These are phyloP conservation scores for Arabidopsis hybrid DNA, from an alignment of 441 rosid species.

Conservation along the genomic window DNA sequence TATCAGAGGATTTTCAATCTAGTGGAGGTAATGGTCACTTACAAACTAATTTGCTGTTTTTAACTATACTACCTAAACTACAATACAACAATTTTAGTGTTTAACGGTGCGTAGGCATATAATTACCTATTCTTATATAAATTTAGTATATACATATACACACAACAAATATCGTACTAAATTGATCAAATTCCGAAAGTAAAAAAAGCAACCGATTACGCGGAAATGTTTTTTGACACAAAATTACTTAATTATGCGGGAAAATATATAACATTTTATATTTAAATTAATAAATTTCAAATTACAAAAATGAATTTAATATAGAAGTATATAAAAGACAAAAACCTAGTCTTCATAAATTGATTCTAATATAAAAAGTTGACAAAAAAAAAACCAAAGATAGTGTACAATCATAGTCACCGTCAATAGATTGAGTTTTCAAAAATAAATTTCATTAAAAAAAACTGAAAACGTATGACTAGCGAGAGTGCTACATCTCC, in stretches of 20 bases:
- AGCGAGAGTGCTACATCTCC: conserved; percentile 31
- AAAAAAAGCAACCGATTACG: neutral
- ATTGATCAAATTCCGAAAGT: neutral
- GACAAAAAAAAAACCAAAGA: neutral
- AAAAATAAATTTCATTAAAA: too few species aligned
- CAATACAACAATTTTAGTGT: too few species aligned
- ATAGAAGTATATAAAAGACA: too few species aligned
- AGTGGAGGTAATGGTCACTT: too few species aligned
- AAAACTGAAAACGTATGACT: too few species aligned
- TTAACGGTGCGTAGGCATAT: neutral
- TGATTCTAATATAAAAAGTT: neutral
- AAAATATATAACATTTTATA: too few species aligned
- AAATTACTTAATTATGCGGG: neutral
- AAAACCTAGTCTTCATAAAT: neutral
- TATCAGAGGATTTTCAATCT: too few species aligned
- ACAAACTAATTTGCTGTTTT: too few species aligned
- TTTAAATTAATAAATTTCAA: too few species aligned
- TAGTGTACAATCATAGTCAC: neutral
- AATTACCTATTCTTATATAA: neutral
- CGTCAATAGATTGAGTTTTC: too few species aligned
- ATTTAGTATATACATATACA: neutral
- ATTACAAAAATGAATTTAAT: too few species aligned
- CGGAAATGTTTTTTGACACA: too few species aligned
- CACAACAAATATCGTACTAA: neutral
- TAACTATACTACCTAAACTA: neutral